Conservation (phyloP, 129 eudicot genomes). For the Centella asiatica region DNA sequence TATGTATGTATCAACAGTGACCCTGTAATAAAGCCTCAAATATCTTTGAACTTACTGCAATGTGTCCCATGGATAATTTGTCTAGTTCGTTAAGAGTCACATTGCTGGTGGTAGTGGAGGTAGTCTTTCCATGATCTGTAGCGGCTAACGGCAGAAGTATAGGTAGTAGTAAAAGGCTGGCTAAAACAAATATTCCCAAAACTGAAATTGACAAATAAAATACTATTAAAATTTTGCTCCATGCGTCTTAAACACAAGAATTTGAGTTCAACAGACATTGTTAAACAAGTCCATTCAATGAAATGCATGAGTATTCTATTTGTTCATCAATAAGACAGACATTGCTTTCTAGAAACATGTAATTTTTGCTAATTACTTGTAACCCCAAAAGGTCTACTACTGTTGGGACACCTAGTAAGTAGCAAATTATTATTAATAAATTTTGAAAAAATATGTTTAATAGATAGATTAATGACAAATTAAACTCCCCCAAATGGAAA, state of each 20-base stretch:
- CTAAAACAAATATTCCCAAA: constrained; percentile 44
- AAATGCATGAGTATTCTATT: too few species aligned
- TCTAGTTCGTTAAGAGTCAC: constrained; percentile 69
- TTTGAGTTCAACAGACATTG: too few species aligned
- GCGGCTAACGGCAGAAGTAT: constrained; percentile 45
- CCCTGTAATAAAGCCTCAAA: not conserved
- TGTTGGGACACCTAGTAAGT: too few species aligned
- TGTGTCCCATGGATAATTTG: constrained; percentile 76
- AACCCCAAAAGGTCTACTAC: too few species aligned
- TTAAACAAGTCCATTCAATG: too few species aligned
- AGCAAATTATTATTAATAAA: too few species aligned
- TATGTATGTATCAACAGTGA: not conserved
- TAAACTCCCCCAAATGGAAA: too few species aligned
- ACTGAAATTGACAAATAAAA: constrained; percentile 32
- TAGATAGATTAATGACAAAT: too few species aligned
- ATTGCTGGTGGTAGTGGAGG: constrained; percentile 43
- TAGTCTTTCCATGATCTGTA: constrained; percentile 38
- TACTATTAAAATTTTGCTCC: not conserved
- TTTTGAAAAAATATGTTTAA: too few species aligned
- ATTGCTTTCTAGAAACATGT: too few species aligned
- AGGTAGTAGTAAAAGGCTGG: constrained; percentile 64
- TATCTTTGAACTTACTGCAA: constrained; percentile 43
- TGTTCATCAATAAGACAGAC: too few species aligned
- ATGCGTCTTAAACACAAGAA: not conserved
- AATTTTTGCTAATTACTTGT: too few species aligned